These are phyloP conservation scores for Brassica balearica DNA, from an alignment of 441 rosid genomes.

Conservation along the genomic window DNA sequence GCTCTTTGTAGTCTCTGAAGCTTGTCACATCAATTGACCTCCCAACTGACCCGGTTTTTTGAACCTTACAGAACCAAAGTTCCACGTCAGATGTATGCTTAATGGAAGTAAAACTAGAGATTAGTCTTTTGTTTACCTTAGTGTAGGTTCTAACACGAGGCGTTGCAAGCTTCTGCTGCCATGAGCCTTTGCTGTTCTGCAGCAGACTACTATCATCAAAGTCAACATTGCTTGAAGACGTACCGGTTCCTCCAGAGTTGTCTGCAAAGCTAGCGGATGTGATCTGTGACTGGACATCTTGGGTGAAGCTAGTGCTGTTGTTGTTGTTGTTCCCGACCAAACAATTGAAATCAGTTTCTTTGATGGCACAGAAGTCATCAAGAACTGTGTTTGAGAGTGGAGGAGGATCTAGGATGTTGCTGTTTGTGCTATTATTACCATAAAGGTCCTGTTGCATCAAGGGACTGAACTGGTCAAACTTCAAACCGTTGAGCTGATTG, in stretches of 20 bases:
- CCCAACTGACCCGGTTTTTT: conserved; percentile 96
- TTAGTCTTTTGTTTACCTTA: conserved; percentile 57
- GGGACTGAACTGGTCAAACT: conserved; percentile 63
- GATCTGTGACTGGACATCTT: conserved; percentile 96
- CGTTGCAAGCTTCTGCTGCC: conserved; percentile 84
- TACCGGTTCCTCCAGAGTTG: conserved; percentile 75
- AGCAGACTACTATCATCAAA: conserved; percentile 75
- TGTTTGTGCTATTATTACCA: conserved; percentile 61
- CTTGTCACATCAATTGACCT: conserved; percentile 96
- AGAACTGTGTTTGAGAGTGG: conserved; percentile 76
- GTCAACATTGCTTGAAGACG: conserved; percentile 93
- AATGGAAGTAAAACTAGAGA: not conserved
- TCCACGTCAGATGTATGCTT: not conserved
- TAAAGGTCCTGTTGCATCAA: conserved; percentile 65
- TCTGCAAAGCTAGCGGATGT: conserved; percentile 91
- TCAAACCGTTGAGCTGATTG: conserved; percentile 60
- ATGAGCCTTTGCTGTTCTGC: conserved; percentile 64
- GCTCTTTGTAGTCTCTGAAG: conserved; percentile 82
- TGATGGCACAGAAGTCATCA: conserved; percentile 75
- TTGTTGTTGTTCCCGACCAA: conserved; percentile 62
- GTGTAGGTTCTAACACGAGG: conserved; percentile 89
- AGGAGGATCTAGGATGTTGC: conserved; percentile 72
- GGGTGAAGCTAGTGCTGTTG: conserved; percentile 54
- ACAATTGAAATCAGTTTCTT: conserved; percentile 74
- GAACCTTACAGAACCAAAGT: conserved; percentile 62